Base-by-base conservation (phyloP, 2,329 filamentous ascomycete genomes). In the Penicillium sclerotigenum region DNA sequence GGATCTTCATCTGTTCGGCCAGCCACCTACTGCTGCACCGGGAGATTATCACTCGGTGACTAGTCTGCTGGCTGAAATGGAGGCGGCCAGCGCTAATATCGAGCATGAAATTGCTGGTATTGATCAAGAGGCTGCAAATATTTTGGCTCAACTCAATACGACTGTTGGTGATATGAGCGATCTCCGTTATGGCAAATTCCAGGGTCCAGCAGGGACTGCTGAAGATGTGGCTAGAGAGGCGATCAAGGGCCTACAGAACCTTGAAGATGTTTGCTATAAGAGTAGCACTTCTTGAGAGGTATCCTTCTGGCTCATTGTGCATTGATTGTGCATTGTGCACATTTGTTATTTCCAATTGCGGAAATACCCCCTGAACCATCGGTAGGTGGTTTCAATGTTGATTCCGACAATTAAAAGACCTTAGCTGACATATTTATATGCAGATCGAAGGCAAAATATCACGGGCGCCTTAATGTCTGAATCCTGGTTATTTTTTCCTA, bases 121-220 rank as follows among this genome's bases (percentile, higher is more conserved):
- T 5, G 83, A 90, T 63, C 77, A 81, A 33, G 87, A 93, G 62
- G 84, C 88, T 51, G 78, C 80, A 0, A 70, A 71, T 1, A 75
- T 91, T 3, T 72, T 88, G 6, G 77, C 81, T 4, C 82, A 84
- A 11, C 81, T 94, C 49, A 81, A 81, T 61, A 80, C 84, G 54
- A 87, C 82, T 0, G 82, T 94, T 16, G 87, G 87, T 31, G 84
- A 83, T 46, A 77, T 96, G 70, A 95, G 90, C 72, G 90, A 95
- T 73, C 79, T 96, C 53, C 85, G 89, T 43, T 93, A 94, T 67
- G 91, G 91, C 36, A 86, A 86, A 53, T 82, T 94, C 56, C 73
- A 75, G 37, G 75, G 75, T 24, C 70, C 76, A 24, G 70, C 73
- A 22, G 75, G 73, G 11, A 80, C 83, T 34, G 88, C 89, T 60